Percentiles rank a stretch among this genome's conserved stretches.
Conservation (phyloP, 257 asterid species). For the Avicennia marina region DNA sequence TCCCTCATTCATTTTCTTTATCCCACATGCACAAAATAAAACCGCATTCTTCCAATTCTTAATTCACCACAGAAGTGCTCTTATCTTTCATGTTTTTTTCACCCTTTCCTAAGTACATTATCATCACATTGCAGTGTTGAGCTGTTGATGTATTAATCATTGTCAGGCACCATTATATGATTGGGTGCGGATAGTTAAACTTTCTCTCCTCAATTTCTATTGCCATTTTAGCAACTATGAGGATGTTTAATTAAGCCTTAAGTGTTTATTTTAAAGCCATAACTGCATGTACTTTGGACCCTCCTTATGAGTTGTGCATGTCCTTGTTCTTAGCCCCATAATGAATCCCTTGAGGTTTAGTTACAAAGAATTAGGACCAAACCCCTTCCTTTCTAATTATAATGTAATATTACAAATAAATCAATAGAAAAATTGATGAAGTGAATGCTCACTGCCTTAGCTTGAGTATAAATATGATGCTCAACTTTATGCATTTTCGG, state of each 20-base stretch:
- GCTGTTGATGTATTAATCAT: slow-evolving; percentile 1
- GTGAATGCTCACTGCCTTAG: slow-evolving; percentile 36
- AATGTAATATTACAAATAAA: slow-evolving; percentile 26
- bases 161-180: slow-evolving; percentile 27
- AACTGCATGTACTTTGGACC: slow-evolving; percentile 40
- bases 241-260: slow-evolving; percentile 11
- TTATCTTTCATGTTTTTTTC: background rate
- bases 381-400: slow-evolving; percentile 23
- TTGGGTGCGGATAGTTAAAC: slow-evolving; percentile 30
- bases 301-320: slow-evolving; percentile 52
- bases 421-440: slow-evolving; percentile 26
- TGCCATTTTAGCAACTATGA: slow-evolving; percentile 17
- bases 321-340: slow-evolving; percentile 53
- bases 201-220: slow-evolving; percentile 2
- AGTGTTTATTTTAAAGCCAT: slow-evolving; percentile 17
- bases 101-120: slow-evolving; percentile 14
- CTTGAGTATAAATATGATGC: slow-evolving; percentile 44
- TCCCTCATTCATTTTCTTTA: slow-evolving; percentile 23
- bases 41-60: slow-evolving; percentile 50
- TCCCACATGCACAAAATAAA: slow-evolving; percentile 8
- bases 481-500: slow-evolving; percentile 23
- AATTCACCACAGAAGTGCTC: no score
- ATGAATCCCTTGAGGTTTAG: slow-evolving; percentile 43
- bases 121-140: slow-evolving; percentile 5
- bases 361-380: slow-evolving; percentile 35